Conservation (phyloP, 805 yeast genomes). For the Tetrapisispora iriomotensis region DNA sequence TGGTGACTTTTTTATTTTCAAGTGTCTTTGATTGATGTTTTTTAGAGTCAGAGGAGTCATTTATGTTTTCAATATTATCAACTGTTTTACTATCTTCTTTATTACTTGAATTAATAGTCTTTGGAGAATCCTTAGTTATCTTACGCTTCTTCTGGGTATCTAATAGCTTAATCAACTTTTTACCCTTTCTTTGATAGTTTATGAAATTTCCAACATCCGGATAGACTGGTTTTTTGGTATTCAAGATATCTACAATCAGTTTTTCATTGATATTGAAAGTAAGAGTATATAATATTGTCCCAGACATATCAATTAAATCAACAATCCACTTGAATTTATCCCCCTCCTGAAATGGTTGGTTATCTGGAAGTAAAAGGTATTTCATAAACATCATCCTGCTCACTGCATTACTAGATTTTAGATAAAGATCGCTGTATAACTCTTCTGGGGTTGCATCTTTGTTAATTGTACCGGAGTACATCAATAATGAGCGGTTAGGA, state of each 20-base stretch:
- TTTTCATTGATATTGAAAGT: slow-evolving; percentile 5
- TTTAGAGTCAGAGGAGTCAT: too few relatives aligned
- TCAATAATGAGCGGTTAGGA: neutral
- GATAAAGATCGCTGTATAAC: slow-evolving; percentile 2
- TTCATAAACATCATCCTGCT: slow-evolving; percentile 13
- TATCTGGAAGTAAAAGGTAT: slow-evolving; percentile 13
- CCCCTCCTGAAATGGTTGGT: slow-evolving; percentile 14
- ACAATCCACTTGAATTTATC: slow-evolving; percentile 27
- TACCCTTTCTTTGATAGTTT: slow-evolving; percentile 4
- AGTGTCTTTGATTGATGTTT: too few relatives aligned
- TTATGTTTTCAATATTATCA: too few relatives aligned
- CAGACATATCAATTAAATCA: slow-evolving; percentile 21
- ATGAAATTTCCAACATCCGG: slow-evolving; percentile 8
- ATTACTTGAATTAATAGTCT: too few relatives aligned
- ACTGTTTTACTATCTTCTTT: too few relatives aligned
- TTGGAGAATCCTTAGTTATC: too few relatives aligned
- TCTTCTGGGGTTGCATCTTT: neutral
- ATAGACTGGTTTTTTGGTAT: neutral
- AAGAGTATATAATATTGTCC: slow-evolving; percentile 16
- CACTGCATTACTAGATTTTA: slow-evolving; percentile 16
- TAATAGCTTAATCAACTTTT: neutral
- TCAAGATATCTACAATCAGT: neutral
- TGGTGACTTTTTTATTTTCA: too few relatives aligned
- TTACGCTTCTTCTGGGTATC: too few relatives aligned
- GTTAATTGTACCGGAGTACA: slow-evolving; percentile 1